Evolutionary conservation across 306 rosid species (phyloP).

Genomic region (Styphnolobium japonicum): DNA sequence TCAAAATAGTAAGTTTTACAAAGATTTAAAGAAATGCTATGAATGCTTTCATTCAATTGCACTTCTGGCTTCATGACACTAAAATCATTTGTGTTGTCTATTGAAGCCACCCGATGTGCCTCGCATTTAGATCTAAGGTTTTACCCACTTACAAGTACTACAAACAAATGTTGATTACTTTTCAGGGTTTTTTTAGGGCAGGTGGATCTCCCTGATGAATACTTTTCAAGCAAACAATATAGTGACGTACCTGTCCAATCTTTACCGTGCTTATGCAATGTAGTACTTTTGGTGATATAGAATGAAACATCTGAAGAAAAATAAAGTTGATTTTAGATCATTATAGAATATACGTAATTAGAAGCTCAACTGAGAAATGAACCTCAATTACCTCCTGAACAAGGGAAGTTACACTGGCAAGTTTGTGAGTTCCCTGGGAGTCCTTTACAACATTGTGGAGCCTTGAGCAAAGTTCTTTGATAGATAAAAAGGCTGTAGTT

Average conservation of each 20-base stretch:
- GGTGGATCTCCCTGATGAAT: slow-evolving; percentile 6
- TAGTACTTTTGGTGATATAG: slow-evolving; percentile 58
- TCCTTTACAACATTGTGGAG: slow-evolving; percentile 44
- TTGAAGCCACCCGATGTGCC: background rate
- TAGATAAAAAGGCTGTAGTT: slow-evolving; percentile 61
- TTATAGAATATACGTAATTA: slow-evolving; percentile 6
- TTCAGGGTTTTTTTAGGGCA: background rate
- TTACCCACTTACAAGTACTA: background rate
- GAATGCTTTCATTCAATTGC: background rate
- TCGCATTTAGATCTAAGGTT: background rate
- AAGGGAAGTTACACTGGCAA: slow-evolving; percentile 45
- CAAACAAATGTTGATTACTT: background rate
- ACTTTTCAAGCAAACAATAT: slow-evolving; percentile 14
- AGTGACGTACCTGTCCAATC: slow-evolving; percentile 77
- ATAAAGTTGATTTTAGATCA: slow-evolving; percentile 8
- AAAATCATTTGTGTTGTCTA: background rate
- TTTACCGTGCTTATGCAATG: slow-evolving; percentile 75
- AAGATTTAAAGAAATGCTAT: background rate
- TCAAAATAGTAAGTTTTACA: background rate
- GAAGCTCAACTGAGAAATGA: slow-evolving; percentile 26
- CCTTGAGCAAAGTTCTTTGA: slow-evolving; percentile 78
- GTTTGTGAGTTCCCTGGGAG: slow-evolving; percentile 33
- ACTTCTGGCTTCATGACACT: slow-evolving; percentile 1
- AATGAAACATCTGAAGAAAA: slow-evolving; percentile 58
- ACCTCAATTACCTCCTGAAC: slow-evolving; percentile 61